Percentiles rank a stretch among this genome's conserved stretches.
phyloP scores from a whole-genome alignment of 106 monocot species.

The Dendrobium chrysotoxum region DNA sequence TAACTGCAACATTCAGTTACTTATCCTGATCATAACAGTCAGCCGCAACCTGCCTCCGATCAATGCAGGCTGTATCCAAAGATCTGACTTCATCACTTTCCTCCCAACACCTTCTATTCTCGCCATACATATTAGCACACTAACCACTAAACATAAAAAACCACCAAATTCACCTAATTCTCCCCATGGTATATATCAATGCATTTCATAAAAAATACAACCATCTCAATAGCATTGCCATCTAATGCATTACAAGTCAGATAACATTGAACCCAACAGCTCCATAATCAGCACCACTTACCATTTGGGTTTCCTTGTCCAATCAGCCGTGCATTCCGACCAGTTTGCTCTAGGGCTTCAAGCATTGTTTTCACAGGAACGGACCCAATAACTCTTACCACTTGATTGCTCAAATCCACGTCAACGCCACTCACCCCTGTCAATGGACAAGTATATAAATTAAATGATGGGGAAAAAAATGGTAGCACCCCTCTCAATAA shows the following conservation, averaged over 20 bases:
- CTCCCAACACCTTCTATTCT: not conserved
- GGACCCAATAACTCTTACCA: constrained; percentile 73
- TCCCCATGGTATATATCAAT: not conserved
- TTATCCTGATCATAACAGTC: too few relatives aligned
- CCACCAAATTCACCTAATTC: not conserved
- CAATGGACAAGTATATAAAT: not conserved
- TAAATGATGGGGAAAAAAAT: not conserved
- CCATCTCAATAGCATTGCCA: not conserved
- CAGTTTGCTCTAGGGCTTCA: constrained; percentile 66
- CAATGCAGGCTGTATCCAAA: not conserved
- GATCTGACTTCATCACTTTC: not conserved
- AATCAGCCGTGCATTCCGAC: constrained; percentile 63
- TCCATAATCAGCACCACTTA: constrained; percentile 13
- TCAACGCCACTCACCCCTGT: constrained; percentile 76
- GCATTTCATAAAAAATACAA: not conserved
- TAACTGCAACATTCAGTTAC: too few relatives aligned
- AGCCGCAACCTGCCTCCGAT: too few relatives aligned
- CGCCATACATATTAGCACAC: too few relatives aligned
- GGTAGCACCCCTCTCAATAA: not conserved
- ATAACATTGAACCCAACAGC: not conserved
- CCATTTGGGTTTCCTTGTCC: constrained; percentile 94
- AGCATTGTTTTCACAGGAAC: constrained; percentile 68
- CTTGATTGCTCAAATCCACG: constrained; percentile 86
- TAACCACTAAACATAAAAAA: not conserved
- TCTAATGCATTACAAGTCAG: not conserved